A percentile compares a stretch with the other conserved stretches of the same genome.
phyloP scores from a whole-genome alignment of 805 yeast species.

The Pichia sporocuriosa region DNA sequence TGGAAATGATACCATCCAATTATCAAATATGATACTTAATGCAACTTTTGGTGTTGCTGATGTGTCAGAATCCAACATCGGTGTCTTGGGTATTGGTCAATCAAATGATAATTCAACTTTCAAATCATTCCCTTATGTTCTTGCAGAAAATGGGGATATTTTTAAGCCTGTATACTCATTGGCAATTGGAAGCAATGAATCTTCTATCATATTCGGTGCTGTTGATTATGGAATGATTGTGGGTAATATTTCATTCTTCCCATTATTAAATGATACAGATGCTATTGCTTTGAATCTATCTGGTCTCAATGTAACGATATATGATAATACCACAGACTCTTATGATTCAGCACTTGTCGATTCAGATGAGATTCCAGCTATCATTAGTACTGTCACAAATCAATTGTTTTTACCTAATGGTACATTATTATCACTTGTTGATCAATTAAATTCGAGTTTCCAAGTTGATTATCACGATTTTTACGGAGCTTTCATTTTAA shows the following conservation, averaged over 20 bases:
- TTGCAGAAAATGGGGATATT: slow-evolving; percentile 12
- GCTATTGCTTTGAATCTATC: slow-evolving; percentile 13
- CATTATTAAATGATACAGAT: slow-evolving; percentile 13
- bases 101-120: slow-evolving; percentile 8
- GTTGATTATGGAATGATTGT: slow-evolving; percentile 6
- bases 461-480: slow-evolving; percentile 7
- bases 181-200: neutral
- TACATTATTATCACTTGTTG: slow-evolving; percentile 2
- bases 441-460: slow-evolving; percentile 1
- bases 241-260: slow-evolving; percentile 11
- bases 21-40: slow-evolving; percentile 3
- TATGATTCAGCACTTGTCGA: neutral
- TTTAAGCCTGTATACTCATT: slow-evolving; percentile 12
- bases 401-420: slow-evolving; percentile 10
- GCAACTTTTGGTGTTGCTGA: slow-evolving; percentile 13
- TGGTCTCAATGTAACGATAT: neutral
- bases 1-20: slow-evolving; percentile 12
- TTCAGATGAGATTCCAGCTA: neutral
- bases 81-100: slow-evolving; percentile 18
- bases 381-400: slow-evolving; percentile 6
- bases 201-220: slow-evolving; percentile 15
- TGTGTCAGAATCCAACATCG: slow-evolving; percentile 12
- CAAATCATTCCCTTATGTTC: slow-evolving; percentile 10
- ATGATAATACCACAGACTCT: neutral
- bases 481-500: slow-evolving; percentile 6